Evolutionary conservation across 768 basidiomycete genomes (phyloP), one percentile per base, ranked within the genome.

Genomic region (Pulveroboletus sp.): DNA sequence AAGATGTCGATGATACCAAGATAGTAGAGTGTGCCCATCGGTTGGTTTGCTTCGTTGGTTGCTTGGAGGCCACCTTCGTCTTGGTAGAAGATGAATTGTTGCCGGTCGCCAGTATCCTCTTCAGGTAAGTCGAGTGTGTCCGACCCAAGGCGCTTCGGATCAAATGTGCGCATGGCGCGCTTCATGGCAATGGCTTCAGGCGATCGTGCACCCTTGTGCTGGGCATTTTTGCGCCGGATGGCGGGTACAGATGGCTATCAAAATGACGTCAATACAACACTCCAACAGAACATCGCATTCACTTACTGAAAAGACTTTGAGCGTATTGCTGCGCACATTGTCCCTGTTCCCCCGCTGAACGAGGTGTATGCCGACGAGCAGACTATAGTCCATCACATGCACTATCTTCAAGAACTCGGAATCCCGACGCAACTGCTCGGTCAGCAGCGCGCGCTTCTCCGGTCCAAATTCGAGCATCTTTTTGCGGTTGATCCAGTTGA

Each of bases 1-100:
- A 94, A 71, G 56, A 97, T 98, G 69, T 99, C 96, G 62, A 99
- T 99, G 47, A 99, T 80, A 21, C 96, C 95, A 8, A 97, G 74
- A 67, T 97, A 97, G 68, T 95, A 96, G 48, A 96, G 86, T 41
- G 81, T 81, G 56, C 86, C 84, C 69, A 85, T 68, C 2, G 75
- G 68, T 17, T 78, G 75, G 66, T 98, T 95, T 8, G 68, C 69
- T 60, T 97, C 94, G 66, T 94, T 83, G 15, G 95, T 96, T 32
- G 93, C 91, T 30, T 87, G 78, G 39, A 95, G 64, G 0, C 96
- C 96, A 11, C 93, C 93, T 59, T 98, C 96, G 63, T 99, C 94
- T 60, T 94, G 91, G 64, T 96, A 97, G 69, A 99, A 99, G 26
- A 97, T 68, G 64, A 95, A 92, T 50, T 89, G 80, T 24, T 79